Evolutionary conservation across 108 stramenopile species (phyloP).

Genomic region (Epipyxis sp.): DNA sequence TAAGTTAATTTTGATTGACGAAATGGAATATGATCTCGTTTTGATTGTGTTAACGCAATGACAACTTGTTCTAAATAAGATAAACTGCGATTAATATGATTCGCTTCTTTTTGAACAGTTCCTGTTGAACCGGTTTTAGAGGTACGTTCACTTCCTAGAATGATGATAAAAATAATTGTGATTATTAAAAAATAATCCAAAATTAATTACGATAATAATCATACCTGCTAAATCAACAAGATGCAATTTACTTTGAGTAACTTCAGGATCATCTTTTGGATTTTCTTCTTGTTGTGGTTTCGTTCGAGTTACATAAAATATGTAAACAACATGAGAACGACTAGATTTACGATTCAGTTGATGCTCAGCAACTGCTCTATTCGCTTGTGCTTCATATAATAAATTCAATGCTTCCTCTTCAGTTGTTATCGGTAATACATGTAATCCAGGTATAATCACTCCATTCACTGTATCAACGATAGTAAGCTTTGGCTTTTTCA

Average conservation of each 20-base stretch:
- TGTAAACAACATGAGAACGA: conserved; percentile 48
- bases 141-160: conserved; percentile 40
- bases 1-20: conserved; percentile 47
- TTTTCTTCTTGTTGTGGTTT: neutral
- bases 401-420: conserved; percentile 42
- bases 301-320: conserved; percentile 35
- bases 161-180: too few species aligned
- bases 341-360: conserved; percentile 48
- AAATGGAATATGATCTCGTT: conserved; percentile 44
- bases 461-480: conserved; percentile 27
- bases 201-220: too few species aligned
- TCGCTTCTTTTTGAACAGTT: conserved; percentile 39
- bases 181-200: too few species aligned
- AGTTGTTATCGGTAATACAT: neutral
- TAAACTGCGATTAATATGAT: conserved; percentile 49
- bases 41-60: conserved; percentile 35
- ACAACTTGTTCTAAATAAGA: conserved; percentile 54
- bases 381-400: conserved; percentile 40
- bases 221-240: conserved; percentile 52
- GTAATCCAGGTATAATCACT: conserved; percentile 30
- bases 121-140: conserved; percentile 35
- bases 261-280: conserved; percentile 8
- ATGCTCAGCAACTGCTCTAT: conserved; percentile 51
- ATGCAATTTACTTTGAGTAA: conserved; percentile 36
- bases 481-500: conserved; percentile 3